Conservation (phyloP, 2,329 filamentous ascomycete species). For the Lachnum nothofagi region DNA sequence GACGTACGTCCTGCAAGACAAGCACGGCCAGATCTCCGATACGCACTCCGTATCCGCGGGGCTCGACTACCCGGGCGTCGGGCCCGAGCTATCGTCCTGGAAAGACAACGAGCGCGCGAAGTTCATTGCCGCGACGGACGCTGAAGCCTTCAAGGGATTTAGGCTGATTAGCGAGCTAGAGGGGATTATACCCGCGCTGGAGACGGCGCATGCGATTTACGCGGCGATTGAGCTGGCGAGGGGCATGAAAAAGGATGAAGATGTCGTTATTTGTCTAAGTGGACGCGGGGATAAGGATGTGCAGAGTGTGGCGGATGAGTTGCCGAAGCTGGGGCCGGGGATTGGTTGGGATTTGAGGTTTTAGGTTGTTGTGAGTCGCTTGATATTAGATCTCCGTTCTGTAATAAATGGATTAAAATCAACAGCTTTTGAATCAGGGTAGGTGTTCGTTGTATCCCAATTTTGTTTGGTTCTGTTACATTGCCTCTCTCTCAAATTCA, state of each 20-base stretch:
- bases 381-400: background rate
- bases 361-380: slow-evolving; percentile 31
- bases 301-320: slow-evolving; percentile 91
- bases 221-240: slow-evolving; percentile 87
- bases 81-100: slow-evolving; percentile 86
- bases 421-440: too few species aligned
- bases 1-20: slow-evolving; percentile 90
- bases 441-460: too few species aligned
- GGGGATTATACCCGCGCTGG: slow-evolving; percentile 93
- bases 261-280: slow-evolving; percentile 89
- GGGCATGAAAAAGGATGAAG: slow-evolving; percentile 81
- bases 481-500: too few species aligned
- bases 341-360: slow-evolving; percentile 72
- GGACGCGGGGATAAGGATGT: slow-evolving; percentile 97
- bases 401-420: too few species aligned
- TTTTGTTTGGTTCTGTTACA: background rate
- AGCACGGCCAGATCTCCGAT: slow-evolving; percentile 86
- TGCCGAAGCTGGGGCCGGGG: slow-evolving; percentile 80
- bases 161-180: slow-evolving; percentile 78
- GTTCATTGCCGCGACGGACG: slow-evolving; percentile 88
- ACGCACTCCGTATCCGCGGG: slow-evolving; percentile 96
- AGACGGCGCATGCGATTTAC: slow-evolving; percentile 87
- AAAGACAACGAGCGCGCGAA: slow-evolving; percentile 83
- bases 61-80: slow-evolving; percentile 94
- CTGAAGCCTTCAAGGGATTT: slow-evolving; percentile 85